Evolutionary conservation across 2,329 filamentous ascomycete genomes (phyloP).

Genomic region (Beauveria caledonica): DNA sequence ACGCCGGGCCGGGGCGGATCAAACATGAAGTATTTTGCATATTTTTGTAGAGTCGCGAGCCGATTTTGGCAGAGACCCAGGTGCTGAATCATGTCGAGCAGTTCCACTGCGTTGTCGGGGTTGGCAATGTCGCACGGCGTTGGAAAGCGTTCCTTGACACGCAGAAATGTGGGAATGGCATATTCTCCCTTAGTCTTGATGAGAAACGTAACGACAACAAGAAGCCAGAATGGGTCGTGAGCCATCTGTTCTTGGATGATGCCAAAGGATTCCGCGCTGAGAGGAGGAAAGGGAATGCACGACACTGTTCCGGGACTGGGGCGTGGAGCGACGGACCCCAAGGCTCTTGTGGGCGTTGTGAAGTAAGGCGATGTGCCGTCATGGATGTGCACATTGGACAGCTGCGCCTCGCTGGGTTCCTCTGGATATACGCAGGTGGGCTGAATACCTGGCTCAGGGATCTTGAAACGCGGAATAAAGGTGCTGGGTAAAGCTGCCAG

Average conservation of each 20-base stretch:
- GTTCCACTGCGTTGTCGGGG: constrained; percentile 38
- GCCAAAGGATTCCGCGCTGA: constrained; percentile 58
- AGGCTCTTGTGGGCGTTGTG: constrained; percentile 13
- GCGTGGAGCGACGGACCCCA: constrained; percentile 19
- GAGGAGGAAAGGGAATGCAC: constrained; percentile 57
- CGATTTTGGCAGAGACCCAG: constrained; percentile 65
- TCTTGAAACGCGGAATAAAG: background rate
- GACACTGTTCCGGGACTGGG: constrained; percentile 40
- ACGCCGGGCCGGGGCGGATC: constrained; percentile 51
- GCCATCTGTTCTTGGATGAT: constrained; percentile 77
- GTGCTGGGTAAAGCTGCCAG: background rate
- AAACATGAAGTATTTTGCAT: constrained; percentile 61
- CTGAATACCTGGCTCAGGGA: background rate
- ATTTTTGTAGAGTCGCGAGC: constrained; percentile 57
- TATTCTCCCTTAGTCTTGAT: constrained; percentile 68
- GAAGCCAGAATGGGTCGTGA: constrained; percentile 66
- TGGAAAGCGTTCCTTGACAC: constrained; percentile 60
- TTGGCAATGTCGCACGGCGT: constrained; percentile 54
- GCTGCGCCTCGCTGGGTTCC: background rate
- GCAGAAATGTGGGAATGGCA: constrained; percentile 68
- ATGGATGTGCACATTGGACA: background rate
- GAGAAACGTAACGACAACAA: constrained; percentile 77
- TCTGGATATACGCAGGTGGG: background rate
- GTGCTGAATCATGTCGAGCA: constrained; percentile 56
- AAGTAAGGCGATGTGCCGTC: constrained; percentile 27